Conservation (phyloP, 2,329 filamentous ascomycete genomes). For the Apiospora rasikravindrae region DNA sequence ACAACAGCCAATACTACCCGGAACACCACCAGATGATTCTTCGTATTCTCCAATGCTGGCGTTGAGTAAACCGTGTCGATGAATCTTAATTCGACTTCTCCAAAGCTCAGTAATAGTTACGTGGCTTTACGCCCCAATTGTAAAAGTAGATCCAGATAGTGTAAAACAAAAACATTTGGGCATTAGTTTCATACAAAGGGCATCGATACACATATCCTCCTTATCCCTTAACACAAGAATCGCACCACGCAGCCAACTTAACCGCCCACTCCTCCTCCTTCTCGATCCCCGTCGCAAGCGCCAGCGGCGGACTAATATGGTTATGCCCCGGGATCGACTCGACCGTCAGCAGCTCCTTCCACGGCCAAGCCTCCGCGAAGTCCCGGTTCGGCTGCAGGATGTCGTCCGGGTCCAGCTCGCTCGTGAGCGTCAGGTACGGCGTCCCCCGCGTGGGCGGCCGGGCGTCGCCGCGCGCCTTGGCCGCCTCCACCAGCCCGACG, state of each 20-base stretch:
- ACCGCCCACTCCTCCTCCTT: slow-evolving; percentile 38
- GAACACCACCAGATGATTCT: too few species aligned
- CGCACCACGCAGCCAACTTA: slow-evolving; percentile 33
- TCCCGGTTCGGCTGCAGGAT: slow-evolving; percentile 30
- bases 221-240: slow-evolving; percentile 23
- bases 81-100: too few species aligned
- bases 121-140: too few species aligned
- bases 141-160: too few species aligned
- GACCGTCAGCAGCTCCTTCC: slow-evolving; percentile 24
- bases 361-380: slow-evolving; percentile 32
- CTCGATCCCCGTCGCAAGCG: slow-evolving; percentile 35
- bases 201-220: too few species aligned
- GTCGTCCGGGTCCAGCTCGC: slow-evolving; percentile 35
- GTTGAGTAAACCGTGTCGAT: too few species aligned
- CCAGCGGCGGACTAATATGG: slow-evolving; percentile 36
- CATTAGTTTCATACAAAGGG: too few species aligned
- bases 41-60: too few species aligned
- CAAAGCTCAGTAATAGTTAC: too few species aligned
- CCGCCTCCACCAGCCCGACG: slow-evolving; percentile 29
- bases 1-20: too few species aligned
- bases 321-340: slow-evolving; percentile 35
- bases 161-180: too few species aligned
- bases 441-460: slow-evolving; percentile 26
- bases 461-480: slow-evolving; percentile 27
- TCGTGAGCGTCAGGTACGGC: slow-evolving; percentile 31